These are phyloP conservation scores for Neopestalotiopsis sp. DNA, from an alignment of 2,329 filamentous ascomycete genomes.

Conservation along the genomic window DNA sequence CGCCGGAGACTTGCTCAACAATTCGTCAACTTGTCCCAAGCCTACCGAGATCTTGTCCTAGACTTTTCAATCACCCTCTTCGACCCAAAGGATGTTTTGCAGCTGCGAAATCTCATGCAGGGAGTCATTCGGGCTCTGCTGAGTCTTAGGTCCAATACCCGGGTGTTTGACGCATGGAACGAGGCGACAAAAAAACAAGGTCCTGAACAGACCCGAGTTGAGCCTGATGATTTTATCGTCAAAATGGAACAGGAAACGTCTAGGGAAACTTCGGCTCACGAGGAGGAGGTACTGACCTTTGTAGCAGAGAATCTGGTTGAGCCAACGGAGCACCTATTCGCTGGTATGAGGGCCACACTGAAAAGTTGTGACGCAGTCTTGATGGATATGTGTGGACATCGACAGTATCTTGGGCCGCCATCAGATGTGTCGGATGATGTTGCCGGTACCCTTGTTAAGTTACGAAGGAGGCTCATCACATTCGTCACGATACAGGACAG, in stretches of 20 bases:
- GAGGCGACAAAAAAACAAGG: slow-evolving; percentile 26
- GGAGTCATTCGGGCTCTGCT: slow-evolving; percentile 59
- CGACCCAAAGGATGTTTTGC: slow-evolving; percentile 52
- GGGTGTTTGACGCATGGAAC: slow-evolving; percentile 45
- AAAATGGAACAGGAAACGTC: slow-evolving; percentile 37
- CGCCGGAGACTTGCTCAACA: slow-evolving; percentile 53
- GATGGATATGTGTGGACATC: slow-evolving; percentile 59
- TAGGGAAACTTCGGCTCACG: slow-evolving; percentile 28
- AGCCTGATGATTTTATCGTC: slow-evolving; percentile 37
- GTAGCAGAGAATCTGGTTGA: slow-evolving; percentile 43
- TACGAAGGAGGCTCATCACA: slow-evolving; percentile 48
- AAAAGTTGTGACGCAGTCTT: slow-evolving; percentile 56
- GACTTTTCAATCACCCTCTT: slow-evolving; percentile 63
- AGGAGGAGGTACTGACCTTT: slow-evolving; percentile 29
- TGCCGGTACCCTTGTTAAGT: slow-evolving; percentile 41
- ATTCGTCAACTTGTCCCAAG: slow-evolving; percentile 62
- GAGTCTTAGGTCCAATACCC: slow-evolving; percentile 55
- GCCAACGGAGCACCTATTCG: slow-evolving; percentile 53
- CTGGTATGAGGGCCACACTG: slow-evolving; percentile 50
- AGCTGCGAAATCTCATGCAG: slow-evolving; percentile 61
- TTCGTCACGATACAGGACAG: slow-evolving; percentile 55
- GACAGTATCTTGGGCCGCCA: slow-evolving; percentile 52
- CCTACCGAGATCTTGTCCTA: slow-evolving; percentile 60
- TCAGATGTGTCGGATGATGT: slow-evolving; percentile 49
- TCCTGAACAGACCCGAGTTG: slow-evolving; percentile 9